phyloP scores from a whole-genome alignment of 768 basidiomycete genomes.

The Mrakia blollopis region DNA sequence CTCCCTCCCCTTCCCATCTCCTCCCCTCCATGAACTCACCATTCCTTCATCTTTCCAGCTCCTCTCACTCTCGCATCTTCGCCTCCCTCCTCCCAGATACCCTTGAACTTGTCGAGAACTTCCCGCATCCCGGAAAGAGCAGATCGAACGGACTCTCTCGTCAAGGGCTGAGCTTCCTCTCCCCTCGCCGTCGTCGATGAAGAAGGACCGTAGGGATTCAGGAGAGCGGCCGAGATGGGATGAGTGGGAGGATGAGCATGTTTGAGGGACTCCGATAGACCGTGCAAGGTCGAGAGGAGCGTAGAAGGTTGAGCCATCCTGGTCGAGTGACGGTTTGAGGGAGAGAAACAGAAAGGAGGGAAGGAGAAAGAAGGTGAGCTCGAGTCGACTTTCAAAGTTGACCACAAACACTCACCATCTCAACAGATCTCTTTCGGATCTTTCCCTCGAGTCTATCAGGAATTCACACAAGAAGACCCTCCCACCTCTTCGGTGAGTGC shows the following conservation, averaged over 20 bases:
- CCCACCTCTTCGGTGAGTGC: not conserved
- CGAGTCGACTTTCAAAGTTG: not conserved
- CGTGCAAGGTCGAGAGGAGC: not conserved
- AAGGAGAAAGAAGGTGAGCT: not conserved
- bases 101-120: constrained; percentile 4
- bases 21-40: not conserved
- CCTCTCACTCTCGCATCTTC: constrained; percentile 14
- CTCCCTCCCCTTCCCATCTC: not conserved
- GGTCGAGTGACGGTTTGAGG: not conserved
- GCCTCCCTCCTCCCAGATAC: constrained; percentile 13
- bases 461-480: not conserved
- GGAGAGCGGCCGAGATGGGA: not conserved
- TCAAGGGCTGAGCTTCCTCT: not conserved
- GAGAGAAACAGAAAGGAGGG: not conserved
- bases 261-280: not conserved
- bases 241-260: not conserved
- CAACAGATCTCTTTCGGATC: not conserved
- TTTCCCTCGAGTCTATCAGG: not conserved
- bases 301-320: constrained; percentile 1
- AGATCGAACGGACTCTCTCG: constrained; percentile 5
- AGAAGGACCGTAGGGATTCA: not conserved
- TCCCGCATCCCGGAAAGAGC: not conserved
- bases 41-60: constrained; percentile 23
- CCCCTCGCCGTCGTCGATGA: not conserved
- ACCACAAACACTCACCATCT: not conserved